phyloP scores from a whole-genome alignment of 257 asterid genomes.

The Solanum ossicruentum region DNA sequence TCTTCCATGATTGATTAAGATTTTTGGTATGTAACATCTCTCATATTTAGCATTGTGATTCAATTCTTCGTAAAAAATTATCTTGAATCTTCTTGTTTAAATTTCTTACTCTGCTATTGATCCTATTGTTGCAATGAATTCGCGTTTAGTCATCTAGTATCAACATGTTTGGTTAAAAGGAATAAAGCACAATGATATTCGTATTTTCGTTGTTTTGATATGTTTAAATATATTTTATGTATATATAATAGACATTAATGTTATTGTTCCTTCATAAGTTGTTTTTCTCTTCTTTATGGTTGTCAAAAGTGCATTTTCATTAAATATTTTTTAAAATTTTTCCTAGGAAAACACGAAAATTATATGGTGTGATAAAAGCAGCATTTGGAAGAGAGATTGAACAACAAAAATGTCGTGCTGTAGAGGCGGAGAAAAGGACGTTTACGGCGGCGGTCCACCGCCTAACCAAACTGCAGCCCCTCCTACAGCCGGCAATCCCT shows the following conservation, averaged over 20 bases:
- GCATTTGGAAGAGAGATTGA: background rate
- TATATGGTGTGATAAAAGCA: background rate
- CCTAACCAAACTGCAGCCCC: constrained; percentile 52
- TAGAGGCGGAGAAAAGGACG: constrained; percentile 76
- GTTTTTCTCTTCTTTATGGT: no score
- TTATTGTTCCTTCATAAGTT: no score
- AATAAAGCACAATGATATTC: no score
- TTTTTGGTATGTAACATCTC: background rate
- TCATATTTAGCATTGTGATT: background rate
- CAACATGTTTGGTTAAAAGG: no score
- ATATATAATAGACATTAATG: no score
- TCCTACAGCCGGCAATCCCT: constrained; percentile 46
- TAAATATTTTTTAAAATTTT: no score
- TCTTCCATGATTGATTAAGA: background rate
- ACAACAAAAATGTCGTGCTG: constrained; percentile 51
- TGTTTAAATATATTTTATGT: no score
- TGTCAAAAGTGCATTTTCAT: no score
- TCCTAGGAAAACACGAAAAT: no score
- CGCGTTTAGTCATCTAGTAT: background rate
- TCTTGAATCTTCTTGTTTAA: background rate
- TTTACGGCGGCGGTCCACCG: constrained; percentile 34
- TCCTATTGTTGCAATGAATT: background rate
- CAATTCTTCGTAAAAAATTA: background rate
- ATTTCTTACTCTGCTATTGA: background rate
- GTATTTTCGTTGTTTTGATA: no score